A percentile compares a stretch with the other conserved stretches of the same genome.
Evolutionary conservation across 192 early-diverging fungal species (phyloP).

Genomic region (Coemansia sp.): DNA sequence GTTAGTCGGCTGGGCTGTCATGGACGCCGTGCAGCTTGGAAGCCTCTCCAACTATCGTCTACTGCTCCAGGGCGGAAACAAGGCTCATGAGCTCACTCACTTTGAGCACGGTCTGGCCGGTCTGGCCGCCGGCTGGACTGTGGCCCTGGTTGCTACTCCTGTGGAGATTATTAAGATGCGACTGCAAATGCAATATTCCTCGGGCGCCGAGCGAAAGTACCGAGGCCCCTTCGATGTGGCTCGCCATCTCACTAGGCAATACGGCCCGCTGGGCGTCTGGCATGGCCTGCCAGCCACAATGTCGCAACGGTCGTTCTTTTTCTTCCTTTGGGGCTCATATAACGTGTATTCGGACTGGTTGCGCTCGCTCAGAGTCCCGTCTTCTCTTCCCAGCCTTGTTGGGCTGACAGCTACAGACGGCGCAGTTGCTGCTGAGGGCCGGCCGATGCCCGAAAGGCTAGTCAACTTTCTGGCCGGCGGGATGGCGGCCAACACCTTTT

Average conservation of each 20-base stretch:
- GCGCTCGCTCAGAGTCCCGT: slow-evolving; percentile 43
- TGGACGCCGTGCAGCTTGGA: slow-evolving; percentile 75
- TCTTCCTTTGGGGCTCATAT: slow-evolving; percentile 55
- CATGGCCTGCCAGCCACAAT: slow-evolving; percentile 82
- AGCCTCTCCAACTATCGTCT: slow-evolving; percentile 78
- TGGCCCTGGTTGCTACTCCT: slow-evolving; percentile 76
- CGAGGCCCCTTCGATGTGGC: slow-evolving; percentile 83
- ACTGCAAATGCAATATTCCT: slow-evolving; percentile 72
- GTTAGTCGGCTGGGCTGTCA: slow-evolving; percentile 83
- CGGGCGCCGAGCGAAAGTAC: slow-evolving; percentile 65
- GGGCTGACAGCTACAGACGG: slow-evolving; percentile 5
- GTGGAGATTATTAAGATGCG: slow-evolving; percentile 71
- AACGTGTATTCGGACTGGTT: slow-evolving; percentile 51
- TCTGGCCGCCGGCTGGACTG: slow-evolving; percentile 68
- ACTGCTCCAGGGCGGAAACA: slow-evolving; percentile 61
- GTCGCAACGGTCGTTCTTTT: slow-evolving; percentile 83
- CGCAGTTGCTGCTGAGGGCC: slow-evolving; percentile 2
- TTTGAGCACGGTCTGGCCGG: slow-evolving; percentile 71
- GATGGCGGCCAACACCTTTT: slow-evolving; percentile 84
- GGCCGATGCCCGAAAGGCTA: slow-evolving; percentile 54
- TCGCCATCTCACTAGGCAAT: slow-evolving; percentile 62
- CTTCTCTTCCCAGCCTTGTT: slow-evolving; percentile 16
- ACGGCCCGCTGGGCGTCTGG: slow-evolving; percentile 79
- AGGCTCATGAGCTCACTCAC: slow-evolving; percentile 54
- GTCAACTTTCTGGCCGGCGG: slow-evolving; percentile 77